Evolutionary conservation across 2,329 filamentous ascomycete genomes (phyloP), one percentile per base, ranked within the genome.

Genomic region (Cordyceps sp.): DNA sequence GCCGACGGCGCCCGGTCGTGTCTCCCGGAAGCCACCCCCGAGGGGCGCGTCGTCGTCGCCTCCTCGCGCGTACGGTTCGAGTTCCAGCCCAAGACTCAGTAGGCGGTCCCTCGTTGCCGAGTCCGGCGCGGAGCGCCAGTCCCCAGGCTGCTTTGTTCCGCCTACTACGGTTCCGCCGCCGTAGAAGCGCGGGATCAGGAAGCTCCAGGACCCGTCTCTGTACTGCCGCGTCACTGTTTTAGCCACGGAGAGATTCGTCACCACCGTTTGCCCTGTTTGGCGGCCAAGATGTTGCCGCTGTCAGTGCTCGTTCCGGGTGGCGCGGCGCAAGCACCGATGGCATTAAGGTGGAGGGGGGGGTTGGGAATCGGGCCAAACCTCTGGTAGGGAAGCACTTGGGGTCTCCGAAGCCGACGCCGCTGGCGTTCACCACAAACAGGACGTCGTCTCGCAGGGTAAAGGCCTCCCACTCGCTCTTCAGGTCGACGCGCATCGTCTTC

Each of bases 91-190:
- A 6, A 45, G 46, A 3, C 34, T 39, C 4, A 78, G 56, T 12
- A 78, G 47, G 19, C 42, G 45, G 23, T 59, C 48, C 24, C 71
- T 50, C 0, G 64, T 61, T 29, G 61, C 57, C 3, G 39, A 34
- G 1, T 57, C 64, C 1, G 69, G 62, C 15, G 55, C 48, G 1
- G 57, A 47, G 27, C 66, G 58, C 39, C 39, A 42, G 22, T 42
- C 64, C 34, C 64, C 53, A 1, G 62, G 59, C 45, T 77, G 64
- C 47, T 73, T 77, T 14, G 72, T 78, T 1, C 73, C 73, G 10
- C 73, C 74, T 21, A 78, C 66, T 26, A 78, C 57, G 0, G 73
- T 78, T 3, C 73, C 73, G 4, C 73, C 73, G 19, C 65, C 55
- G 18, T 70, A 63, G 28, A 64, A 66, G 2, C 74, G 62, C 3